Conservation (phyloP, 2,329 filamentous ascomycete genomes). For the Westerdykella ornata region DNA sequence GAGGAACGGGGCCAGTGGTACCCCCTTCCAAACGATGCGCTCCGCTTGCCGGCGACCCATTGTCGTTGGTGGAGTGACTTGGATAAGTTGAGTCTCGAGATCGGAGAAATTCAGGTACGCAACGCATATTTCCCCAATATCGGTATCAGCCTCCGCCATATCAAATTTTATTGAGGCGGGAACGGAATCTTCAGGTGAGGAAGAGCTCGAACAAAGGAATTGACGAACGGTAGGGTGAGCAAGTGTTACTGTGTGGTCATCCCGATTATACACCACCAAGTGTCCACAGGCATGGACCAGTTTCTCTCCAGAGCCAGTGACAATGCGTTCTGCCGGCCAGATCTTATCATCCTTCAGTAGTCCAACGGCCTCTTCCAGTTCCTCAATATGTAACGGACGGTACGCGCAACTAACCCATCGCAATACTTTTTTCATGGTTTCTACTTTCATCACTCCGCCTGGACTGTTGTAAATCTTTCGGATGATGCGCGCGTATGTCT, state of each 20-base stretch:
- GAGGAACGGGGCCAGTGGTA: neutral
- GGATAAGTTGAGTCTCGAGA: constrained; percentile 28
- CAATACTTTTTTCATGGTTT: constrained; percentile 9
- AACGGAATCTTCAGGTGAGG: neutral
- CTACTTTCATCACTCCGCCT: constrained; percentile 3
- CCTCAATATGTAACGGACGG: constrained; percentile 11
- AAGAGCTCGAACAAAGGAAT: constrained; percentile 4
- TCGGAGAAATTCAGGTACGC: constrained; percentile 40
- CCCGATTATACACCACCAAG: constrained; percentile 7
- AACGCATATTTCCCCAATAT: constrained; percentile 35
- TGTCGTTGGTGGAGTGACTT: neutral
- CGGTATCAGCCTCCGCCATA: constrained; percentile 18
- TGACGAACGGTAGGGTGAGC: constrained; percentile 15
- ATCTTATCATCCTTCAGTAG: constrained; percentile 8
- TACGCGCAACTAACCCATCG: constrained; percentile 13
- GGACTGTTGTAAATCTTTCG: constrained; percentile 2
- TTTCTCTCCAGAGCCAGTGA: constrained; percentile 2
- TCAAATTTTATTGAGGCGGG: constrained; percentile 11
- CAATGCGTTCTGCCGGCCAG: constrained; percentile 6
- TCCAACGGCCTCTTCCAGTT: constrained; percentile 16
- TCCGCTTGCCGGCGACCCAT: neutral
- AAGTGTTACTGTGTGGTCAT: constrained; percentile 6
- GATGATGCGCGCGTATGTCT: constrained; percentile 21
- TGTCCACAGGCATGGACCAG: constrained; percentile 10
- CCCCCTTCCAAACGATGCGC: neutral